Conservation (phyloP, 352 stramenopile species). For the Phytophthora ohioensis region DNA sequence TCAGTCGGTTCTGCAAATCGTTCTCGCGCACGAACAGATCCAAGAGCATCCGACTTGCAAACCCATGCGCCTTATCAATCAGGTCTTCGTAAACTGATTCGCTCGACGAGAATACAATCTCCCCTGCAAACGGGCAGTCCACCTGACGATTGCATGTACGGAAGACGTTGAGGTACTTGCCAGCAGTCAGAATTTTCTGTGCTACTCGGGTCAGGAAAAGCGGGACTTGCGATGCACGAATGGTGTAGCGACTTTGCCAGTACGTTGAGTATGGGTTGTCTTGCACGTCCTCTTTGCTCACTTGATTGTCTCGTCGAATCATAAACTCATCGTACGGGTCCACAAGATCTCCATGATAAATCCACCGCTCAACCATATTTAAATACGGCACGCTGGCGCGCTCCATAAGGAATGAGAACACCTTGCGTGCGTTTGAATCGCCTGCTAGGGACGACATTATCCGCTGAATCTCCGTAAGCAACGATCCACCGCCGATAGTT, state of each 20-base stretch:
- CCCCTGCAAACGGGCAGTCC: conserved; percentile 80
- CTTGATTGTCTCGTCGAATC: conserved; percentile 82
- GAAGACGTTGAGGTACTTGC: conserved; percentile 95
- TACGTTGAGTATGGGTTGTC: conserved; percentile 92
- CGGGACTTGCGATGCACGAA: conserved; percentile 82
- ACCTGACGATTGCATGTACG: conserved; percentile 81
- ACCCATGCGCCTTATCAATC: conserved; percentile 86
- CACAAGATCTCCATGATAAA: conserved; percentile 90
- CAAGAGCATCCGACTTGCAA: conserved; percentile 79
- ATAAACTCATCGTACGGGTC: conserved; percentile 94
- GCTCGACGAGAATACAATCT: conserved; percentile 70
- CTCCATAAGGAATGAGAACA: conserved; percentile 89
- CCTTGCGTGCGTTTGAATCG: conserved; percentile 76
- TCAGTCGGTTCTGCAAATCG: conserved; percentile 77
- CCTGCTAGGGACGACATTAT: conserved; percentile 84
- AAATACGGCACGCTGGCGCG: conserved; percentile 88
- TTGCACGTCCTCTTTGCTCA: conserved; percentile 86
- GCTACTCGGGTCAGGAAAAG: conserved; percentile 80
- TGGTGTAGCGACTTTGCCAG: conserved; percentile 89
- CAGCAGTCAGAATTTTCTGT: conserved; percentile 90
- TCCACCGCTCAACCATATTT: conserved; percentile 92
- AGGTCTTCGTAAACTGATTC: conserved; percentile 85
- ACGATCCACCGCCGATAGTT: conserved; percentile 87
- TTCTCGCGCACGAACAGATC: conserved; percentile 87
- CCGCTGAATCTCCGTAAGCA: conserved; percentile 92